These are phyloP conservation scores for Cymbopogon citratus DNA, from an alignment of 176 grass and related monocot genomes.

Conservation along the genomic window DNA sequence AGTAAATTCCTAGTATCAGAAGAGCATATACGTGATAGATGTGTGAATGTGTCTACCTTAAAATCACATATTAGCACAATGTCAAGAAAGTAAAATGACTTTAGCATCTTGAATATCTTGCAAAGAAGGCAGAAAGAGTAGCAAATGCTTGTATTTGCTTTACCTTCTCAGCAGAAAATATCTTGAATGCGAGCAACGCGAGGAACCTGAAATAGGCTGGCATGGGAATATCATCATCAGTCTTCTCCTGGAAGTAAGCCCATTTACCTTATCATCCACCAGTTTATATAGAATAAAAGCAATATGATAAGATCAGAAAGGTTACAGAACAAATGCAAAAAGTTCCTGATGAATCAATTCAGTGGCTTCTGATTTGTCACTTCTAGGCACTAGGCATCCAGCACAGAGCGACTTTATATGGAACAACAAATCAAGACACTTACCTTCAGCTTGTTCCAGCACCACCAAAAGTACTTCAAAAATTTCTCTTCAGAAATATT, in stretches of 20 bases:
- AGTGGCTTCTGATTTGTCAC: not conserved
- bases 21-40: not conserved
- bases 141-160: not conserved
- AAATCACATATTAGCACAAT: not conserved
- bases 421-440: not conserved
- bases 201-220: slow-evolving; percentile 94
- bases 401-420: not conserved
- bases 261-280: slow-evolving; percentile 29
- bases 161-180: slow-evolving; percentile 90
- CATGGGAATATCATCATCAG: slow-evolving; percentile 87
- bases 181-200: slow-evolving; percentile 83
- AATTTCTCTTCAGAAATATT: slow-evolving; percentile 92
- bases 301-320: not conserved
- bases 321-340: not conserved
- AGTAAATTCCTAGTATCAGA: not conserved
- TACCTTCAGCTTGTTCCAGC: slow-evolving; percentile 85
- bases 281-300: slow-evolving; percentile 3
- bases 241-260: slow-evolving; percentile 69
- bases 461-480: slow-evolving; percentile 84
- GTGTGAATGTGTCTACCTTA: not conserved
- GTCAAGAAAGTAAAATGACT: not conserved
- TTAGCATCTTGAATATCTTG: not conserved
- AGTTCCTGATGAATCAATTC: not conserved
- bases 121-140: not conserved
- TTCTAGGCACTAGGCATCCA: not conserved